Conservation (phyloP, 2,329 filamentous ascomycete genomes). For the Fusarium nematophilum region DNA sequence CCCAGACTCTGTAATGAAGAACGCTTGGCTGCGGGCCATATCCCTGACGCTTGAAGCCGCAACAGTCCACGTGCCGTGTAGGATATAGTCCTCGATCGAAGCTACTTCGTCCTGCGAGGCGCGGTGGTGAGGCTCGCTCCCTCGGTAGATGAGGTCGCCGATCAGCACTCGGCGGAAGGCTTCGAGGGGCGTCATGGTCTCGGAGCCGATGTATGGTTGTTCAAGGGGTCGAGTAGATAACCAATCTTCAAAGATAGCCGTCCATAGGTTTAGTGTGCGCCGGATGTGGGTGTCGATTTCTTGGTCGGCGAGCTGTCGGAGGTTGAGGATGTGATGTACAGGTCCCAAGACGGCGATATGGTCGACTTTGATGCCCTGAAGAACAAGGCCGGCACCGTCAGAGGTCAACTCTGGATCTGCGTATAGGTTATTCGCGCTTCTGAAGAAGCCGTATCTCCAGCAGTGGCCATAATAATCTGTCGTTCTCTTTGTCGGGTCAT, state of each 20-base stretch:
- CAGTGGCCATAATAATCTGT: constrained; percentile 2
- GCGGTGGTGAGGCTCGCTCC: not conserved
- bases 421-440: not conserved
- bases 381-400: not conserved
- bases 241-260: not conserved
- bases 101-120: not conserved
- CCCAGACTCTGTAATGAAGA: not conserved
- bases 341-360: not conserved
- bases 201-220: not conserved
- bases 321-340: not conserved
- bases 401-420: not conserved
- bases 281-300: not conserved
- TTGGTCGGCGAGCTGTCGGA: not conserved
- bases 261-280: not conserved
- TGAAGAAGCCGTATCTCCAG: not conserved
- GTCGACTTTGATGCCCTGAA: not conserved
- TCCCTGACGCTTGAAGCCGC: not conserved
- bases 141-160: not conserved
- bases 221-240: not conserved
- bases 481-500: not conserved
- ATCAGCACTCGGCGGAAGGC: not conserved
- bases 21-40: not conserved
- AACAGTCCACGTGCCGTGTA: not conserved
- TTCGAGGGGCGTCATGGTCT: not conserved
- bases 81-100: not conserved